Conservation (phyloP, 2,329 filamentous ascomycete genomes). For the Botrytis cinerea region DNA sequence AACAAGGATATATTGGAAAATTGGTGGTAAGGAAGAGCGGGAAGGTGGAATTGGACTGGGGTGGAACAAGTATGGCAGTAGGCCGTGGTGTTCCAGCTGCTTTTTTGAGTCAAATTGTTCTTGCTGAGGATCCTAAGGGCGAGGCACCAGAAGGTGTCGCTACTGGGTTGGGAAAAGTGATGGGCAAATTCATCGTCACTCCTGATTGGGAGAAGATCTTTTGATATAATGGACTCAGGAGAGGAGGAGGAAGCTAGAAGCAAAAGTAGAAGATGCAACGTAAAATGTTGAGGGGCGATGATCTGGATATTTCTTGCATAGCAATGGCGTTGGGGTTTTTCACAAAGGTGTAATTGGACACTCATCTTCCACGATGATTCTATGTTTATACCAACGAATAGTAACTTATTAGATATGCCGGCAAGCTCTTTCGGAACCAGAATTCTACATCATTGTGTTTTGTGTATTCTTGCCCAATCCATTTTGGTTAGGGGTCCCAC, state of each 20-base stretch:
- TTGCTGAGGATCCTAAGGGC: slow-evolving; percentile 46
- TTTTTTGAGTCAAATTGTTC: slow-evolving; percentile 60
- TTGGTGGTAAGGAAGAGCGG: slow-evolving; percentile 63
- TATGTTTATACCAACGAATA: slow-evolving; percentile 11
- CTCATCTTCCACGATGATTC: slow-evolving; percentile 13
- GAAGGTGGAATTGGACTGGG: slow-evolving; percentile 63
- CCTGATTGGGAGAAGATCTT: slow-evolving; percentile 57
- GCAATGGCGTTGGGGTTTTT: slow-evolving; percentile 16
- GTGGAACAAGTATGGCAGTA: slow-evolving; percentile 57
- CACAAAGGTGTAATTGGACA: slow-evolving; percentile 15
- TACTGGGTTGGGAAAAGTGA: slow-evolving; percentile 63
- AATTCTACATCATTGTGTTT: background rate
- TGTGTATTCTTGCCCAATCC: background rate
- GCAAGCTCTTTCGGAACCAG: background rate
- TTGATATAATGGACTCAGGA: slow-evolving; percentile 39
- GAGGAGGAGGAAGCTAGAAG: background rate
- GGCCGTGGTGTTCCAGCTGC: slow-evolving; percentile 53
- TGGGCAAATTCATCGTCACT: slow-evolving; percentile 61
- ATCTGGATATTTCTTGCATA: slow-evolving; percentile 21
- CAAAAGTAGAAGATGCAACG: background rate
- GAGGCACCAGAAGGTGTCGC: slow-evolving; percentile 50
- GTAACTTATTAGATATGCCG: background rate
- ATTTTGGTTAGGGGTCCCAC: background rate
- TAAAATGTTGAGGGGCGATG: background rate
- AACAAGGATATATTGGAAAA: slow-evolving; percentile 61